phyloP scores from a whole-genome alignment of 2,329 filamentous ascomycete species.

The Claviceps sp. region DNA sequence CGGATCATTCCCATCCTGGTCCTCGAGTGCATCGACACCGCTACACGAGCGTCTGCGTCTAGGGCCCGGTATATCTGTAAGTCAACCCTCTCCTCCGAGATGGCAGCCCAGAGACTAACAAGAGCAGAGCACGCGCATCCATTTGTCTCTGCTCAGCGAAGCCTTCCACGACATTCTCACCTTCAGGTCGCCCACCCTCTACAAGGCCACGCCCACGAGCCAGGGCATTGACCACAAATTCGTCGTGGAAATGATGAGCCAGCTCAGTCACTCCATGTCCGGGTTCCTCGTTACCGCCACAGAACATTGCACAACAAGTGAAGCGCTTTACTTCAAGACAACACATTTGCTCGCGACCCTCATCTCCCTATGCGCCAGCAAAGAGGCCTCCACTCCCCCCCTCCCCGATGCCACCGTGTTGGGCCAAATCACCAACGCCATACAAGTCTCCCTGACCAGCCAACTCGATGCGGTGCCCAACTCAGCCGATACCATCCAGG shows the following conservation, averaged over 20 bases:
- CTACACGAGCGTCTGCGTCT: slow-evolving; percentile 33
- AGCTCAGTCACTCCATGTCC: slow-evolving; percentile 28
- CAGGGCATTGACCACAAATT: slow-evolving; percentile 30
- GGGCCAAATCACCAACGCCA: slow-evolving; percentile 13
- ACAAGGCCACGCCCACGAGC: slow-evolving; percentile 30
- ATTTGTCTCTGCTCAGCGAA: slow-evolving; percentile 35
- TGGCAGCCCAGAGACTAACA: slow-evolving; percentile 7
- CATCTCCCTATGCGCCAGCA: slow-evolving; percentile 15
- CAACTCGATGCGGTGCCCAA: slow-evolving; percentile 11
- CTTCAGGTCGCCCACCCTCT: slow-evolving; percentile 34
- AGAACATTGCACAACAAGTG: slow-evolving; percentile 25
- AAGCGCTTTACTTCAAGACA: slow-evolving; percentile 30
- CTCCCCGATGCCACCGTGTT: slow-evolving; percentile 11
- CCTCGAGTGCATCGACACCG: slow-evolving; percentile 22
- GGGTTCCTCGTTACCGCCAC: slow-evolving; percentile 21
- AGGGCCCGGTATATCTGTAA: slow-evolving; percentile 38
- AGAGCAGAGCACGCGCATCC: slow-evolving; percentile 32
- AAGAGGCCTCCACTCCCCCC: slow-evolving; percentile 12
- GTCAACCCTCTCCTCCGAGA: slow-evolving; percentile 8
- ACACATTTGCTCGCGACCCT: slow-evolving; percentile 27
- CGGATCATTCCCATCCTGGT: slow-evolving; percentile 36
- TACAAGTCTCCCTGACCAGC: slow-evolving; percentile 15
- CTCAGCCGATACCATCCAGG: slow-evolving; percentile 6
- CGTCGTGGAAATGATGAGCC: slow-evolving; percentile 26
- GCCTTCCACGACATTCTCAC: slow-evolving; percentile 36